Percentiles rank a stretch among this genome's conserved stretches.
These are phyloP conservation scores for Talaromyces atroroseus DNA, from an alignment of 2,329 filamentous ascomycete genomes.

Conservation along the genomic window DNA sequence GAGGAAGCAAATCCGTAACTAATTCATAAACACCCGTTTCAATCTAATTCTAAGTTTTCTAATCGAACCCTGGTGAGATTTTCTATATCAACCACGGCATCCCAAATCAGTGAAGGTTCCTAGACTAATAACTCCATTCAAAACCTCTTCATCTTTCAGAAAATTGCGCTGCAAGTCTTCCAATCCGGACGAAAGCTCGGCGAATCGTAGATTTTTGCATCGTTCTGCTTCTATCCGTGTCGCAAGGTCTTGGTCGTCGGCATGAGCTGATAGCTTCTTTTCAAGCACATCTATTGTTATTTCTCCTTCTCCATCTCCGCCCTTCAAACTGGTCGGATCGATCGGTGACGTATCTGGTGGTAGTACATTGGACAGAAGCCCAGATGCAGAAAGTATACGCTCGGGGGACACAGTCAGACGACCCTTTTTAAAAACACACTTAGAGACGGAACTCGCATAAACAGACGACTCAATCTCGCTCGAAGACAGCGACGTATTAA, in stretches of 20 bases:
- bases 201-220: slow-evolving; percentile 3
- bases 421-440: slow-evolving; percentile 16
- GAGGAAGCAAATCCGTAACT: neutral
- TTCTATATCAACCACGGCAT: neutral
- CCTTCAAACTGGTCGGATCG: neutral
- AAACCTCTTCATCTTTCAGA: slow-evolving; percentile 9
- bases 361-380: slow-evolving; percentile 2
- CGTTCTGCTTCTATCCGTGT: slow-evolving; percentile 3
- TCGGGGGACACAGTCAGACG: slow-evolving; percentile 21
- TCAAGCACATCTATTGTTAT: neutral
- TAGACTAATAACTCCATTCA: slow-evolving; percentile 4
- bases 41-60: neutral
- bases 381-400: slow-evolving; percentile 6
- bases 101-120: slow-evolving; percentile 10
- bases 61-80: neutral
- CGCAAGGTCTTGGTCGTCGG: neutral
- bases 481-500: neutral
- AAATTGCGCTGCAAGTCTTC: slow-evolving; percentile 9
- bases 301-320: neutral
- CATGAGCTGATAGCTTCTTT: neutral
- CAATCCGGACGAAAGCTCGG: slow-evolving; percentile 6
- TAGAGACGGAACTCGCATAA: slow-evolving; percentile 12
- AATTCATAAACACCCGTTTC: neutral
- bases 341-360: neutral
- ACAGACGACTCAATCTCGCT: slow-evolving; percentile 1